Evolutionary conservation across 164 flowering plant genomes (phyloP).

Genomic region (Annona squamosa): DNA sequence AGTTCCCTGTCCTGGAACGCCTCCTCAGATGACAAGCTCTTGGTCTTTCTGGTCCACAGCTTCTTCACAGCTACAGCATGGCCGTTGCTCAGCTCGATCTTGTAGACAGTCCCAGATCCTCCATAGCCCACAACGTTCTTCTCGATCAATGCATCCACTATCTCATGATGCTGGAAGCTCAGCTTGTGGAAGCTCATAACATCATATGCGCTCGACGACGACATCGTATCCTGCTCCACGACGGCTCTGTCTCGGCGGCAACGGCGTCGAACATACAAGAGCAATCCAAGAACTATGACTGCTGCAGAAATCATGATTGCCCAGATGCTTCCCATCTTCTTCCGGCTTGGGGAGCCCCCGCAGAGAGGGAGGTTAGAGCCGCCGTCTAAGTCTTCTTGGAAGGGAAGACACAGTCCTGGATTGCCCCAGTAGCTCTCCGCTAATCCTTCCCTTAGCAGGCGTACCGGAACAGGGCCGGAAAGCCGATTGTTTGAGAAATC

Average conservation of each 20-base stretch:
- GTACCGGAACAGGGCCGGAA: slow-evolving; percentile 68
- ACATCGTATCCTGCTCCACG: slow-evolving; percentile 34
- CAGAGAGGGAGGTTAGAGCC: slow-evolving; percentile 46
- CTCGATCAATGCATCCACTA: slow-evolving; percentile 61
- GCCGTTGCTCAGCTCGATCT: slow-evolving; percentile 57
- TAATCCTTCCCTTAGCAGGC: slow-evolving; percentile 48
- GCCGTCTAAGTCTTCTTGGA: slow-evolving; percentile 24
- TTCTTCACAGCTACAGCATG: slow-evolving; percentile 83
- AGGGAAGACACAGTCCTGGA: slow-evolving; percentile 61
- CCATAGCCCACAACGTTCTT: slow-evolving; percentile 89
- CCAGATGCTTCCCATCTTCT: slow-evolving; percentile 45
- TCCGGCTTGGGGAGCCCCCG: slow-evolving; percentile 22
- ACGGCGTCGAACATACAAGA: slow-evolving; percentile 45
- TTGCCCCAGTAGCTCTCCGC: slow-evolving; percentile 73
- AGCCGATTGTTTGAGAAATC: slow-evolving; percentile 73
- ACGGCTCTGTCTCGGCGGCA: slow-evolving; percentile 26
- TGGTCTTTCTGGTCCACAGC: slow-evolving; percentile 54
- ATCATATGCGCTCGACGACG: slow-evolving; percentile 52
- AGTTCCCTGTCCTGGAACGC: slow-evolving; percentile 46
- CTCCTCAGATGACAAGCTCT: slow-evolving; percentile 43
- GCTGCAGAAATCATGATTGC: slow-evolving; percentile 38
- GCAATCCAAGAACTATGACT: slow-evolving; percentile 41
- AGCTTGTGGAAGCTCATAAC: slow-evolving; percentile 78
- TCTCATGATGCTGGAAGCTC: slow-evolving; percentile 59
- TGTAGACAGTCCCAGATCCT: slow-evolving; percentile 90